phyloP scores from a whole-genome alignment of 257 asterid species.

The Jacaranda copaia region DNA sequence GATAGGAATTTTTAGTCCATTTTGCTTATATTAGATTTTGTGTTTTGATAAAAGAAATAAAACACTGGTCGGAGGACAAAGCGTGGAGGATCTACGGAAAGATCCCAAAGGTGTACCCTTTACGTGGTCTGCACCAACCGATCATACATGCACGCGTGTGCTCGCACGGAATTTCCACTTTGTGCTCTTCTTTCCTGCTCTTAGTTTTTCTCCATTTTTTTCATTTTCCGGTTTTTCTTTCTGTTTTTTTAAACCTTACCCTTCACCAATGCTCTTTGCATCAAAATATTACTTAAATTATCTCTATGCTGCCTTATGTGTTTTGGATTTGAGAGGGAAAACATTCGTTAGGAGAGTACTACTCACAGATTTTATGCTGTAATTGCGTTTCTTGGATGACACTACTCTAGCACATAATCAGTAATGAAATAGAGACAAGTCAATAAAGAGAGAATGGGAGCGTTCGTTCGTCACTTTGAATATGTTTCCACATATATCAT shows the following conservation, averaged over 20 bases:
- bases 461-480: too few species aligned
- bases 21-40: not conserved
- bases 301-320: too few species aligned
- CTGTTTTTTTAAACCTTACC: not conserved
- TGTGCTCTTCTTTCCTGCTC: not conserved
- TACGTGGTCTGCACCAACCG: slow-evolving; percentile 13
- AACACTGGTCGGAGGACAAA: not conserved
- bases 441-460: too few species aligned
- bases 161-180: slow-evolving; percentile 16
- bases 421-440: too few species aligned
- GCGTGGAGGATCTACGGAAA: slow-evolving; percentile 5
- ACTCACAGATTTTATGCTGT: too few species aligned
- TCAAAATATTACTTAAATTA: not conserved
- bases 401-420: too few species aligned
- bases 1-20: too few species aligned
- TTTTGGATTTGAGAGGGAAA: not conserved
- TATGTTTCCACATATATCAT: too few species aligned
- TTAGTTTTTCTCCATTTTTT: not conserved
- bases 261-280: not conserved
- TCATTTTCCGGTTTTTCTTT: not conserved
- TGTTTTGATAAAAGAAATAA: not conserved
- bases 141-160: slow-evolving; percentile 26
- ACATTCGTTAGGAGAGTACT: too few species aligned
- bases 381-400: too few species aligned
- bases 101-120: slow-evolving; percentile 4